Conservation (phyloP, 805 yeast genomes). For the Ogataea trehaloabstinens region DNA sequence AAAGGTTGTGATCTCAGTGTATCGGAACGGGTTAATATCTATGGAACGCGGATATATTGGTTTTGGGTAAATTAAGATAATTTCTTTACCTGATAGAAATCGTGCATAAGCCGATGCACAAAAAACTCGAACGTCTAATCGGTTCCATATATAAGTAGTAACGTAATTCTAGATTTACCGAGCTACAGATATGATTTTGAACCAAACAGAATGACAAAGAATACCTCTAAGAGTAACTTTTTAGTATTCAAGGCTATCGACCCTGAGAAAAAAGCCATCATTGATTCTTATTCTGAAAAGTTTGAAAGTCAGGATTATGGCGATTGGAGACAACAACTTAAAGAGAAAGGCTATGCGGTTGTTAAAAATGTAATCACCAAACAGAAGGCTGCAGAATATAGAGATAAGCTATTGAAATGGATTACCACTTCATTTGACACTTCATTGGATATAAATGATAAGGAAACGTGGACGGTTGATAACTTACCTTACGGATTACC, state of each 20-base stretch:
- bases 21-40: too few relatives aligned
- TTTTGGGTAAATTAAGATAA: too few relatives aligned
- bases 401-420: constrained; percentile 23
- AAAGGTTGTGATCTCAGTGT: too few relatives aligned
- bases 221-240: too few relatives aligned
- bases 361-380: constrained; percentile 29
- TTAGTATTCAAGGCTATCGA: not conserved
- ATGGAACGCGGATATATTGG: too few relatives aligned
- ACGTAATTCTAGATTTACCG: too few relatives aligned
- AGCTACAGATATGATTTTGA: too few relatives aligned
- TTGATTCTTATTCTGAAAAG: not conserved
- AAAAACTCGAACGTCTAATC: too few relatives aligned
- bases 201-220: too few relatives aligned
- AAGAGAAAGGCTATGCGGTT: constrained; percentile 31
- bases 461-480: constrained; percentile 28
- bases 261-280: constrained; percentile 1
- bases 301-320: constrained; percentile 6
- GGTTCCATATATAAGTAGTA: too few relatives aligned
- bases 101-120: too few relatives aligned
- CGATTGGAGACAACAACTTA: constrained; percentile 33
- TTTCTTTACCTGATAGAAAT: too few relatives aligned
- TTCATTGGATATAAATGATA: constrained; percentile 24
- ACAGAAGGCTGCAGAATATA: constrained; percentile 25
- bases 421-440: constrained; percentile 18
- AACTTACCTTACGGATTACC: constrained; percentile 27